Evolutionary conservation across 306 rosid genomes (phyloP), one percentile per base, ranked within the genome.

Genomic region (Prunus armeniaca): DNA sequence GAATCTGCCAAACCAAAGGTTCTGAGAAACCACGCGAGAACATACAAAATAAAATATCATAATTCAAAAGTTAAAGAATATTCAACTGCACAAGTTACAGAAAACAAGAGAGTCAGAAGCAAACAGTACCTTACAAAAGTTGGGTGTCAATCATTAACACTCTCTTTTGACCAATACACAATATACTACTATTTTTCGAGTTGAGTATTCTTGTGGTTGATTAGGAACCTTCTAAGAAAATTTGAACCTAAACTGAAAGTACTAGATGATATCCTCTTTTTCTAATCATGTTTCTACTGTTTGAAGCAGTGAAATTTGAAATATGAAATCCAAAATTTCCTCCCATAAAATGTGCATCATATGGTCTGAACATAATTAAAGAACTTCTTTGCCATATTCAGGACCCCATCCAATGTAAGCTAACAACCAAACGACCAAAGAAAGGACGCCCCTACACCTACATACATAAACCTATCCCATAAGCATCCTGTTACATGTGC

Each of bases 1-100:
- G 98, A 83, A 92, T 75, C 98, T 95, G 91, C 63, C 71, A 70
- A 77, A 83, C 12, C 54, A 76, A 71, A 46, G 65, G 61, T 63
- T 8, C 76, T 72, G 57, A 77, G 79, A 74, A 80, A 78, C 67
- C 57, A 25, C 63, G 83, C 79, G 55, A 71, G 69, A 76, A 34
- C 49, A 73, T 25, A 9, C 8, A 73, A 38, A 22, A 54, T 10
- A 43, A 43, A 45, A 27, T 62, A 2, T 62, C 12, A 62, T 5
- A 28, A 51, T 5, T n/a, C 41, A 27, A 15, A 15, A 49, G 19
- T 30, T 28, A 45, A 73, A 30, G 22, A 34, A 38, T 54, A 17
- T 10, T 52, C 27, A 27, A 57, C 51, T 30, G 18, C 64, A 68
- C 57, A 24, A 55, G 62, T 18, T 25, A 12, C 12, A 62, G 4